Evolutionary conservation across 345 rosid species (phyloP).

Genomic region (Brassica juncea): DNA sequence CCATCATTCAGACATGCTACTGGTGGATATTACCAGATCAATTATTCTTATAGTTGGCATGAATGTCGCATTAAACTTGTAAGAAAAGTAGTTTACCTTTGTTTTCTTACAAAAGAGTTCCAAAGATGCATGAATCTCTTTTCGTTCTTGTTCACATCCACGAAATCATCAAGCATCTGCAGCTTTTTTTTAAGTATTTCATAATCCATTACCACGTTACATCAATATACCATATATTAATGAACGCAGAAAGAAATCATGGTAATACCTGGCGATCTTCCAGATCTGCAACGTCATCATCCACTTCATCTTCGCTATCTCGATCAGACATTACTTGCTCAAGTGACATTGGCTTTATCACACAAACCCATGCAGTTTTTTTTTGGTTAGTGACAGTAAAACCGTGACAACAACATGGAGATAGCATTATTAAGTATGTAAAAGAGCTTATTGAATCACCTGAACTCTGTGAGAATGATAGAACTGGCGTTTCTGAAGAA

Average conservation of each 20-base stretch:
- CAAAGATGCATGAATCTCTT: conserved; percentile 88
- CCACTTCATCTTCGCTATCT: conserved; percentile 93
- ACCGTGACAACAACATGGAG: conserved; percentile 1
- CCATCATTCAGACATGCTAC: background rate
- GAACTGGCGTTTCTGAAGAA: conserved; percentile 79
- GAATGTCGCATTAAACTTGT: background rate
- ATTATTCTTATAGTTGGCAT: background rate
- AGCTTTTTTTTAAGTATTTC: conserved; percentile 22
- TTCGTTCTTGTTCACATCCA: conserved; percentile 86
- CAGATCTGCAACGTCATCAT: conserved; percentile 70
- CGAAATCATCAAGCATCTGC: conserved; percentile 99
- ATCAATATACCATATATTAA: background rate
- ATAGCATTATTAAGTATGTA: background rate
- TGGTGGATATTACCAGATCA: background rate
- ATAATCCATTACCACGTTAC: conserved; percentile 25
- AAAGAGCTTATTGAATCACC: conserved; percentile 46
- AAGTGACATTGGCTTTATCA: conserved; percentile 64
- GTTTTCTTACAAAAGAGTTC: conserved; percentile 90
- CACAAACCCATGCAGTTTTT: conserved; percentile 8
- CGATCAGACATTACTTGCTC: conserved; percentile 75
- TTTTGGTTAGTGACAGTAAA: conserved; percentile 23
- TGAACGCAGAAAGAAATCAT: background rate
- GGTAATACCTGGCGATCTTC: conserved; percentile 87
- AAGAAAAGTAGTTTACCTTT: conserved; percentile 48
- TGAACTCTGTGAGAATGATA: conserved; percentile 97